Base-by-base conservation (phyloP, 2,329 filamentous ascomycete species). In the Orbilia oligospora region DNA sequence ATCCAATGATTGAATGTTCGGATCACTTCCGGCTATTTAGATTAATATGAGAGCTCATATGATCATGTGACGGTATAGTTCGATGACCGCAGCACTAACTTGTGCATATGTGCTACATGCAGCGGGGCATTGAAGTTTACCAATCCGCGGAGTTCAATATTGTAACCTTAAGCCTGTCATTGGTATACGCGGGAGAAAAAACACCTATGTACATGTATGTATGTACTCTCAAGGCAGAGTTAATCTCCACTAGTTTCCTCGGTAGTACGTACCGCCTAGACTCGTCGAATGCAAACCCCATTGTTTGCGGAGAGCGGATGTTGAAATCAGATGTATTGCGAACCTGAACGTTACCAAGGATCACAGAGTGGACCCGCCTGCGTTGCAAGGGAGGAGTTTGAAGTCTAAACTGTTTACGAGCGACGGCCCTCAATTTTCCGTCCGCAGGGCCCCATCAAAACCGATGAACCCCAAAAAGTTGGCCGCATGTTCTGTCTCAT, bases 371-470 rank as follows among this genome's bases (percentile, higher is more conserved):
- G 75, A 72, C 55, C 75, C 75, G 75, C 67, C 55, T 71, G 72
- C 30, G 67, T 71, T 67, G 67, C 67, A 71, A 56, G 66, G 58
- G 75, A 55, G 58, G 55, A 49, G 58, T 77, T 71, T 64, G 67
- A 71, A 53, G 68, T 72, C 63, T 72, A 71, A 72, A 55, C 75
- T 70, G 44, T 71, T 78, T 72, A 69, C 64, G 75, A 78, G 68
- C 24, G 75, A 72, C 75, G 75, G 75, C 49, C 68, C 68, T 78
- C 75, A 78, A 78, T 78, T 78, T 78, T 78, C 75, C 75, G 75
- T 78, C 75, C 75, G 75, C 75, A 68, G 75, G 63, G 75, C 75
- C 44, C 75, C 49, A 46, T 71, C 67, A 67, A 69, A 49, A 41
- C 53, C n/a, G 30, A 58, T 9, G 53, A 61, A 61, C 56, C 56